A percentile compares a stretch with the other conserved stretches of the same genome.
Evolutionary conservation across 2,329 filamentous ascomycete species (phyloP).

Genomic region (Cladosporium sphaerospermum): DNA sequence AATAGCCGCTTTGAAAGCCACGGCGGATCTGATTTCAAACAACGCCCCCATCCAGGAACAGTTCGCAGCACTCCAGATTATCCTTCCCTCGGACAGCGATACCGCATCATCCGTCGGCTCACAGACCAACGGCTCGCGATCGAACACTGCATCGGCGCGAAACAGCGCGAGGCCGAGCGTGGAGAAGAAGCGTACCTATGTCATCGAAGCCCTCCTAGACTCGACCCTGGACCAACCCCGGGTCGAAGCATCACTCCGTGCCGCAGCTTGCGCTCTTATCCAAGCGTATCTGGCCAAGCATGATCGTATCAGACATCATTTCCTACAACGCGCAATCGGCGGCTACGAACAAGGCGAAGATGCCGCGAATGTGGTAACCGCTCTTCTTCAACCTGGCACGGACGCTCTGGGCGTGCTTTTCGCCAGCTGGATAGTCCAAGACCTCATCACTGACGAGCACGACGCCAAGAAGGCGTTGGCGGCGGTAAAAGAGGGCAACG

Average conservation of each 20-base stretch:
- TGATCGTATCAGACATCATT: slow-evolving; percentile 73
- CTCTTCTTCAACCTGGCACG: slow-evolving; percentile 62
- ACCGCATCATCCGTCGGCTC: slow-evolving; percentile 16
- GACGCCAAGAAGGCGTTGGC: slow-evolving; percentile 75
- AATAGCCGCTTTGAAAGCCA: slow-evolving; percentile 77
- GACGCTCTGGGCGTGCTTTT: slow-evolving; percentile 91
- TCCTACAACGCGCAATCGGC: slow-evolving; percentile 80
- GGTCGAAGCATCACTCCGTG: slow-evolving; percentile 69
- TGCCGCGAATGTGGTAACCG: slow-evolving; percentile 74
- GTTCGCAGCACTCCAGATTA: slow-evolving; percentile 81
- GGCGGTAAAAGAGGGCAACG: slow-evolving; percentile 81
- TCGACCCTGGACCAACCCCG: slow-evolving; percentile 63
- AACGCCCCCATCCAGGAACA: slow-evolving; percentile 76
- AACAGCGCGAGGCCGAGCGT: slow-evolving; percentile 23
- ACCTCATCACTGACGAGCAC: slow-evolving; percentile 73
- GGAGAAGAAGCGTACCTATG: slow-evolving; percentile 55
- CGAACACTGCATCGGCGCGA: slow-evolving; percentile 19
- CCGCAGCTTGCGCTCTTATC: slow-evolving; percentile 82
- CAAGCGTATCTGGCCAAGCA: slow-evolving; percentile 89
- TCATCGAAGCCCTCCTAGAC: slow-evolving; percentile 88
- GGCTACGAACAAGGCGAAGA: slow-evolving; percentile 79
- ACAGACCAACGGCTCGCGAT: slow-evolving; percentile 23
- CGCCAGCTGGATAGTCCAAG: slow-evolving; percentile 77
- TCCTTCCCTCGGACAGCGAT: slow-evolving; percentile 23
- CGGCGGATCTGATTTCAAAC: slow-evolving; percentile 79